A percentile compares a stretch with the other conserved stretches of the same genome.
Conservation (phyloP, 305 asterid genomes). For the Plantago lanceolata region DNA sequence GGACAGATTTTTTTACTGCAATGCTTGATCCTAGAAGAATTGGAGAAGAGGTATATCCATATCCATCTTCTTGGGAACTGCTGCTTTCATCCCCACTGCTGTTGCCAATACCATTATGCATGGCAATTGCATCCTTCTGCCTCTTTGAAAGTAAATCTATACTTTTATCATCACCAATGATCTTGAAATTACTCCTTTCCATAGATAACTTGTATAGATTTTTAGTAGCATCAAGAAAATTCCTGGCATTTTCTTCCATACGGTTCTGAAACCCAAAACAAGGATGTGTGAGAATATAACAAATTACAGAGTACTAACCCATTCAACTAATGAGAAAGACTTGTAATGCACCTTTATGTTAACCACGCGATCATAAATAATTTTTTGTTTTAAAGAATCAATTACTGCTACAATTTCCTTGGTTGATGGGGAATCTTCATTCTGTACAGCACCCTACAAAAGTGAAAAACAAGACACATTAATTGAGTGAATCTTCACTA, state of each 20-base stretch:
- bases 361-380: conserved; percentile 50
- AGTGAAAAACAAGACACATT: conserved; percentile 1
- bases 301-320: conserved; percentile 19
- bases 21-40: conserved; percentile 88
- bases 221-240: conserved; percentile 51
- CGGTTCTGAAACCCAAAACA: conserved; percentile 53
- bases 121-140: conserved; percentile 77
- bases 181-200: conserved; percentile 54
- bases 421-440: conserved; percentile 40
- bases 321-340: conserved; percentile 22
- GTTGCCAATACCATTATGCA: conserved; percentile 71
- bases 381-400: conserved; percentile 56
- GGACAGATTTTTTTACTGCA: conserved; percentile 82
- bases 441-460: conserved; percentile 43
- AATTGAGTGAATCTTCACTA: background rate
- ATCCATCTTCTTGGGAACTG: conserved; percentile 80
- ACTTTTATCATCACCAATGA: conserved; percentile 39
- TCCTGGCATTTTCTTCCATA: conserved; percentile 58
- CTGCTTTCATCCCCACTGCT: conserved; percentile 63
- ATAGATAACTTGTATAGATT: conserved; percentile 47
- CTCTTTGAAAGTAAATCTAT: conserved; percentile 79
- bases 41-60: conserved; percentile 59
- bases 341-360: conserved; percentile 57
- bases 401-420: conserved; percentile 45
- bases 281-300: conserved; percentile 20